These are phyloP conservation scores for Plenodomus biglobosus DNA, from an alignment of 2,329 filamentous ascomycete species.

Conservation along the genomic window DNA sequence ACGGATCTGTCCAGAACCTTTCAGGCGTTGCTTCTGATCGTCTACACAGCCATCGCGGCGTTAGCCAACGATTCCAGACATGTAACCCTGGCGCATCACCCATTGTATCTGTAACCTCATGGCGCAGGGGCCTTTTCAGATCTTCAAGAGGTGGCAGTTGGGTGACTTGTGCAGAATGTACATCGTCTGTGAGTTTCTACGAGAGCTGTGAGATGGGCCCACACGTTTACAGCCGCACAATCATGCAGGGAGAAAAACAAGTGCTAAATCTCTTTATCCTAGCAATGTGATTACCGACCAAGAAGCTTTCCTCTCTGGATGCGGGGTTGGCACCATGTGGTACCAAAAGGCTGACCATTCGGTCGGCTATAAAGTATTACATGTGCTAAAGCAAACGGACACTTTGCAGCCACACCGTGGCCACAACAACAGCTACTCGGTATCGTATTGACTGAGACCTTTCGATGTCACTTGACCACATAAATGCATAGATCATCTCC, in stretches of 20 bases:
- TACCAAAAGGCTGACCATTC: neutral
- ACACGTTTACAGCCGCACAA: too few relatives aligned
- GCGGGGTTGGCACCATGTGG: neutral
- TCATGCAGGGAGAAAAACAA: neutral
- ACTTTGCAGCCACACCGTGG: too few relatives aligned
- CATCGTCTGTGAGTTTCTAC: neutral
- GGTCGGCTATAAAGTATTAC: neutral
- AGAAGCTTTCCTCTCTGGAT: neutral
- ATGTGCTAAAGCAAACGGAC: neutral
- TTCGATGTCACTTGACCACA: too few relatives aligned
- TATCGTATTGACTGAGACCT: neutral
- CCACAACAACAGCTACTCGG: neutral
- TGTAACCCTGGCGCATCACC: conserved; percentile 1
- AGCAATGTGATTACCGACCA: neutral
- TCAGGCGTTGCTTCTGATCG: neutral
- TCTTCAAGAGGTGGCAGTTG: neutral
- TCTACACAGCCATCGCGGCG: neutral
- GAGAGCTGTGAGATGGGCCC: too few relatives aligned
- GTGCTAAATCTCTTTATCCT: neutral
- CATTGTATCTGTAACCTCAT: neutral
- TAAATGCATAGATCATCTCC: too few relatives aligned
- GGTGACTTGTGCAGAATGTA: neutral
- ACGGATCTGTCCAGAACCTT: neutral
- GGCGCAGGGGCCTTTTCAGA: neutral
- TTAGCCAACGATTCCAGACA: neutral